A percentile compares a stretch with the other conserved stretches of the same genome.
Evolutionary conservation across 495 filamentous ascomycete species (phyloP).

Genomic region (Penicillium chermesinum): DNA sequence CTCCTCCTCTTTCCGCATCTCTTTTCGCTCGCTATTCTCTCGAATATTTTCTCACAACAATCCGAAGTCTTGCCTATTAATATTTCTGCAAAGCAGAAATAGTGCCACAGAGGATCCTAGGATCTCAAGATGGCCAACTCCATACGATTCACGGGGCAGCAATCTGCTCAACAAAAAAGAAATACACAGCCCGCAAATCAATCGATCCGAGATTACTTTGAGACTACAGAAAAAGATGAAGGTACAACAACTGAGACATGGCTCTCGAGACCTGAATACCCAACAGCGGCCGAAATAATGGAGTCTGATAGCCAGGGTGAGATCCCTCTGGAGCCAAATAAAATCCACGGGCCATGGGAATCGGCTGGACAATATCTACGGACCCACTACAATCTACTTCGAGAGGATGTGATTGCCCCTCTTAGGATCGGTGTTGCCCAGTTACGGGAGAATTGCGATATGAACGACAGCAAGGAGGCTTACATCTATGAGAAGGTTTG

Average conservation of each 20-base stretch:
- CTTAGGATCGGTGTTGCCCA: slow-evolving; percentile 55
- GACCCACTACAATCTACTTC: slow-evolving; percentile 61
- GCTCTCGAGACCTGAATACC: slow-evolving; percentile 35
- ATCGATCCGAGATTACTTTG: slow-evolving; percentile 36
- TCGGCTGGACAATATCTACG: slow-evolving; percentile 52
- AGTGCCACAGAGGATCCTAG: background rate
- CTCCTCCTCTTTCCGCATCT: too few species aligned
- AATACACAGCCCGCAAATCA: slow-evolving; percentile 11
- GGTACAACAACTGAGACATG: background rate
- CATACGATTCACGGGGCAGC: background rate
- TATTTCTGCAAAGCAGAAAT: too few species aligned
- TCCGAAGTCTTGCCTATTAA: too few species aligned
- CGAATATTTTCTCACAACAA: too few species aligned
- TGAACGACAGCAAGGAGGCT: slow-evolving; percentile 50
- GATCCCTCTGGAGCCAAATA: slow-evolving; percentile 33
- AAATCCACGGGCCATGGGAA: slow-evolving; percentile 37
- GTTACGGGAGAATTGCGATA: slow-evolving; percentile 36
- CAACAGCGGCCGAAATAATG: slow-evolving; percentile 41
- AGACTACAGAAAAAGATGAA: background rate
- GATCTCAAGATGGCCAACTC: background rate
- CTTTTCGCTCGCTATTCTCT: too few species aligned
- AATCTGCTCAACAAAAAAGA: background rate
- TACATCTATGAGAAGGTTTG: slow-evolving; percentile 71
- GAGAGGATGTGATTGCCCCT: slow-evolving; percentile 57
- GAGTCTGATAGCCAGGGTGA: slow-evolving; percentile 17